Evolutionary conservation across 306 rosid species (phyloP), one percentile per base, ranked within the genome.

Genomic region (Ziziphus jujuba): DNA sequence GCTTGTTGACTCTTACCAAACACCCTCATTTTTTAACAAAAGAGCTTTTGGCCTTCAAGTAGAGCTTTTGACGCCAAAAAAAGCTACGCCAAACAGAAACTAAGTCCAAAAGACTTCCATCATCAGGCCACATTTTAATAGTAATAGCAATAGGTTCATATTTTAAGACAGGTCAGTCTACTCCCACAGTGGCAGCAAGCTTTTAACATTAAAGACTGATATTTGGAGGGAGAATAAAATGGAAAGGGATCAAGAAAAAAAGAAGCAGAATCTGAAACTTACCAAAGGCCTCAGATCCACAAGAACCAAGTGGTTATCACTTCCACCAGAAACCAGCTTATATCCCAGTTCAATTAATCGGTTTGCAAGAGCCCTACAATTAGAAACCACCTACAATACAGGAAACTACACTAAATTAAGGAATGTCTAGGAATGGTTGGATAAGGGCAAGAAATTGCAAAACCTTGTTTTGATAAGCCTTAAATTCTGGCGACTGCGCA

Each of bases 311-410:
- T 90, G 98, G 79, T 93, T 93, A 73, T 90, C 97, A 63, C 88
- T 93, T 51, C 97, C 98, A 64, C 96, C 98, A 75, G 98, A 93
- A 77, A 93, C 97, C 72, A 93, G 81, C 78, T 80, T 90, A 79
- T 90, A 86, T 21, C 90, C 96, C 10, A 79, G 86, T 67, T 86
- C 87, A 1, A 56, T 65, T 61, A 93, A 81, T 74, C 88, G 84
- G 50, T 60, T 67, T 2, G 96, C 96, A 69, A 90, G 96, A 83
- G 96, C 91, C 84, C 91, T 76, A 50, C 93, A 86, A 82, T 90
- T 93, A 60, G 97, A 80, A 63, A 93, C 86, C 65, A 93, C 96
- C 97, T 93, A 76, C 66, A 77, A 9, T 72, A 80, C 28, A 50
- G 63, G 59, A 48, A 52, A 43, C 23, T 49, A 22, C 12, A 28